Conservation (phyloP, 306 rosid genomes). For the Corylus americana region DNA sequence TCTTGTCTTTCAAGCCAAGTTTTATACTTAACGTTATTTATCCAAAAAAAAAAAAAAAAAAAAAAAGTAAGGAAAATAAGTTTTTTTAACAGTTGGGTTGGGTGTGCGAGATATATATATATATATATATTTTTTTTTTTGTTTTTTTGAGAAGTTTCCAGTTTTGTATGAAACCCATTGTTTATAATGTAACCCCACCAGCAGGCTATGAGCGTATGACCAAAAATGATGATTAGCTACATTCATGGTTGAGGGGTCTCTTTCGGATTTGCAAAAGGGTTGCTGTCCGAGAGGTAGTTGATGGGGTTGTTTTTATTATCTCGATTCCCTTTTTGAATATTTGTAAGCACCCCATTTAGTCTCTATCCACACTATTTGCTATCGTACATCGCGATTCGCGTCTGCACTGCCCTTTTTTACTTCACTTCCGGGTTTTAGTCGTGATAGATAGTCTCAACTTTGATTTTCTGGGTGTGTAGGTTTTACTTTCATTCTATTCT, state of each 20-base stretch:
- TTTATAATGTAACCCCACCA: not conserved
- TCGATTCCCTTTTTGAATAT: slow-evolving; percentile 33
- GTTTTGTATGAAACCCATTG: not conserved
- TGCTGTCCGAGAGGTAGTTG: slow-evolving; percentile 52
- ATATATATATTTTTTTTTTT: too few species aligned
- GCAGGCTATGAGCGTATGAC: slow-evolving; percentile 11
- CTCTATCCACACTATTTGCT: slow-evolving; percentile 39
- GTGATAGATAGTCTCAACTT: slow-evolving; percentile 10
- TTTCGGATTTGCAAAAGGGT: slow-evolving; percentile 47
- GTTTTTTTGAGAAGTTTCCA: not conserved
- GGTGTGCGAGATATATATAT: too few species aligned
- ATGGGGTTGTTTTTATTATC: slow-evolving; percentile 31
- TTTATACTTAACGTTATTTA: slow-evolving; percentile 29
- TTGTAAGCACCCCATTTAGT: slow-evolving; percentile 24
- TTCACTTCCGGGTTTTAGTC: slow-evolving; percentile 30
- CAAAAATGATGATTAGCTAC: slow-evolving; percentile 21
- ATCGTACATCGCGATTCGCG: slow-evolving; percentile 33
- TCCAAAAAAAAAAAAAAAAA: not conserved
- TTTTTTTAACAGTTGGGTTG: too few species aligned
- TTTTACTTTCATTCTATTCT: not conserved
- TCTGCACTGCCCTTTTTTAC: slow-evolving; percentile 27
- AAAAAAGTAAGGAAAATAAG: not conserved
- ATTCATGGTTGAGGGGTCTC: slow-evolving; percentile 50
- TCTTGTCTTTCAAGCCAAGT: slow-evolving; percentile 63
- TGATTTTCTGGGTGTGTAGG: slow-evolving; percentile 13